A percentile compares a stretch with the other conserved stretches of the same genome.
These are phyloP conservation scores for Adansonia gregorii DNA, from an alignment of 441 rosid genomes.

Conservation along the genomic window DNA sequence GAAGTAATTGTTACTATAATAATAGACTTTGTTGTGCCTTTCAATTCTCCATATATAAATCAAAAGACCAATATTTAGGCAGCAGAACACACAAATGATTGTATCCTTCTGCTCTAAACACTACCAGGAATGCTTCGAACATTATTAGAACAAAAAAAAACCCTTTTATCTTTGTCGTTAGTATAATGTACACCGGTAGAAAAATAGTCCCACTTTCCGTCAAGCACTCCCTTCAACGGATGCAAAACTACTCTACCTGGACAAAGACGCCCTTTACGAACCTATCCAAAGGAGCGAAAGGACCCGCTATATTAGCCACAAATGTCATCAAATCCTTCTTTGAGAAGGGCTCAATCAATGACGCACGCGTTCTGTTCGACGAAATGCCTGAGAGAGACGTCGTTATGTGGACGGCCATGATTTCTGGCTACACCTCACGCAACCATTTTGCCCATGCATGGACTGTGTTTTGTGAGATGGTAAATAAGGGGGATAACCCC, in stretches of 20 bases:
- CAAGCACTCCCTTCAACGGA: slow-evolving; percentile 47
- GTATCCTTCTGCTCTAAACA: not conserved
- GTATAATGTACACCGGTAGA: slow-evolving; percentile 16
- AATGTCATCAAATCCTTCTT: slow-evolving; percentile 58
- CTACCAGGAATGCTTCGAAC: not conserved
- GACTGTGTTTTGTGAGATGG: slow-evolving; percentile 64
- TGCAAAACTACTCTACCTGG: slow-evolving; percentile 36
- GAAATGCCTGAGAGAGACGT: slow-evolving; percentile 88
- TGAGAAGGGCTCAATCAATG: slow-evolving; percentile 50
- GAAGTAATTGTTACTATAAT: too few relatives aligned
- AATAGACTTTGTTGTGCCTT: not conserved
- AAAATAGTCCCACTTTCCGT: slow-evolving; percentile 21
- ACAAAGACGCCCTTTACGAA: slow-evolving; percentile 26
- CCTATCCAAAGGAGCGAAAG: slow-evolving; percentile 36
- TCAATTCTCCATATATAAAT: too few relatives aligned
- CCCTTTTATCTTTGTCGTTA: not conserved
- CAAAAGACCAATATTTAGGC: not conserved
- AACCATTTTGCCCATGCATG: slow-evolving; percentile 49
- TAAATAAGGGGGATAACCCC: slow-evolving; percentile 46
- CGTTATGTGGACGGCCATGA: slow-evolving; percentile 86
- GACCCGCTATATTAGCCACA: slow-evolving; percentile 67
- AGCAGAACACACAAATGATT: not conserved
- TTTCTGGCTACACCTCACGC: slow-evolving; percentile 65
- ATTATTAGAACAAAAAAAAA: not conserved
- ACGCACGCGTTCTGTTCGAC: slow-evolving; percentile 86